Percentiles rank a stretch among this genome's conserved stretches.
Conservation (phyloP, 495 filamentous ascomycete genomes). For the Paragyromitra xinjiangensis region DNA sequence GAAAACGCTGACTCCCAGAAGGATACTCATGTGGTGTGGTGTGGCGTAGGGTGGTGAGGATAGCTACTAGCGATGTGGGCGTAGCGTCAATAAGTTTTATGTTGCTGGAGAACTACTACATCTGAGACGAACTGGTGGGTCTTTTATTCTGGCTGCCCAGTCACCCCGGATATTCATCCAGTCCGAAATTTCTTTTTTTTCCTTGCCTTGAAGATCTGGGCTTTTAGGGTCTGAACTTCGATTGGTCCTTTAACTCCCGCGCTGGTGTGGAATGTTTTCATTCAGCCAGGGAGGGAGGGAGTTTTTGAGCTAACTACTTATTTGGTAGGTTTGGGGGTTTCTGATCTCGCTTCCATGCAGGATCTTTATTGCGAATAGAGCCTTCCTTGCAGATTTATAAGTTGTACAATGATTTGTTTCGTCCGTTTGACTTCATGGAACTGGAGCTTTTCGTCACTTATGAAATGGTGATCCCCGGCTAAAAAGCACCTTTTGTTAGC, state of each 20-base stretch:
- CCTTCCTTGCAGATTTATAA: constrained; percentile 42
- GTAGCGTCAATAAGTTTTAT: neutral
- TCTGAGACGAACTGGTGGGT: neutral
- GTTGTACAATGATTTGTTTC: constrained; percentile 29
- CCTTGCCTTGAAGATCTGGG: neutral
- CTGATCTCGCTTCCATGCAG: constrained; percentile 47
- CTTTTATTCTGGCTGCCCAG: neutral
- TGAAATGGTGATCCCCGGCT: constrained; percentile 42
- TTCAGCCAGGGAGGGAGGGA: too few species aligned
- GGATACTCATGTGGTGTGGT: constrained; percentile 20
- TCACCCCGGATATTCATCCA: neutral
- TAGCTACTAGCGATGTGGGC: neutral
- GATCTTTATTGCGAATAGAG: constrained; percentile 36
- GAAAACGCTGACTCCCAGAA: neutral
- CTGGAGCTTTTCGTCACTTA: constrained; percentile 25
- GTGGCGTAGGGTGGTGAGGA: neutral
- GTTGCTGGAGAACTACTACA: neutral
- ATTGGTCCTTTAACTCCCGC: constrained; percentile 13
- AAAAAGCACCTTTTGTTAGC: constrained; percentile 30
- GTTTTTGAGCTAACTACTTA: constrained; percentile 20
- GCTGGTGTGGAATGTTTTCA: neutral
- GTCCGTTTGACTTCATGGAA: constrained; percentile 14
- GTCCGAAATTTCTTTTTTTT: neutral
- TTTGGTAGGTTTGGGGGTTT: constrained; percentile 20
- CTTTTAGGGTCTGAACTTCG: neutral